Percentiles rank a stretch among this genome's conserved stretches.
These are phyloP conservation scores for Pseudocercospora musae DNA, from an alignment of 2,329 filamentous ascomycete species.

Conservation along the genomic window DNA sequence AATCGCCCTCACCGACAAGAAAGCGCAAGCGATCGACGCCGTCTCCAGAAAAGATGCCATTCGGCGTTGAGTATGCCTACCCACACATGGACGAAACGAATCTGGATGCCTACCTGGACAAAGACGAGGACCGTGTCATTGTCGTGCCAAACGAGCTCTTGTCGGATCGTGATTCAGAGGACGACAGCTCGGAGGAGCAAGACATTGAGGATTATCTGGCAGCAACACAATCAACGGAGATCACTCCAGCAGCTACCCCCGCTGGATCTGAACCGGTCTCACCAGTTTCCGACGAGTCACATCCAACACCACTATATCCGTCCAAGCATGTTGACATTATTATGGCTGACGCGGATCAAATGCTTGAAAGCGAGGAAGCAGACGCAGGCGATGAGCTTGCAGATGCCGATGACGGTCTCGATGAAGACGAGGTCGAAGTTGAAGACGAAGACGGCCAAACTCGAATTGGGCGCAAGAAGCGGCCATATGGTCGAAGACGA, in stretches of 20 bases:
- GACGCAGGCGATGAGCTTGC: neutral
- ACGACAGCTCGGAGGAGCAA: constrained; percentile 23
- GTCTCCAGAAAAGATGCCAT: constrained; percentile 18
- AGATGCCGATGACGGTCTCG: constrained; percentile 19
- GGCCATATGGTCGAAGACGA: constrained; percentile 41
- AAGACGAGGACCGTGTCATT: constrained; percentile 5
- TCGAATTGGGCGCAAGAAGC: constrained; percentile 18
- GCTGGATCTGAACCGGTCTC: constrained; percentile 22
- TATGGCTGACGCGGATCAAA: constrained; percentile 13
- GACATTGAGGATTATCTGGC: constrained; percentile 11
- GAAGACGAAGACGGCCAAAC: constrained; percentile 26
- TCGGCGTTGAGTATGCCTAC: constrained; percentile 5
- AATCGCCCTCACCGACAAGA: constrained; percentile 22
- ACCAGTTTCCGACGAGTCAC: constrained; percentile 22
- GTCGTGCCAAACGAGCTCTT: constrained; percentile 12
- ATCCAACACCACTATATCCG: constrained; percentile 12
- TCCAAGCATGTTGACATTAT: constrained; percentile 15
- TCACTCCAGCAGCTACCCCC: constrained; percentile 23
- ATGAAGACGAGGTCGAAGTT: constrained; percentile 25
- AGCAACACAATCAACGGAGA: constrained; percentile 22
- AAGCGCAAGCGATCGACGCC: constrained; percentile 30
- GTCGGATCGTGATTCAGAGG: constrained; percentile 14
- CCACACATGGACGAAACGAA: neutral
- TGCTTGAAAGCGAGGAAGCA: constrained; percentile 17
- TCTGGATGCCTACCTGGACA: constrained; percentile 1